Evolutionary conservation across 768 basidiomycete genomes (phyloP), one percentile per base, ranked within the genome.

Genomic region (Termitomyces sp.): DNA sequence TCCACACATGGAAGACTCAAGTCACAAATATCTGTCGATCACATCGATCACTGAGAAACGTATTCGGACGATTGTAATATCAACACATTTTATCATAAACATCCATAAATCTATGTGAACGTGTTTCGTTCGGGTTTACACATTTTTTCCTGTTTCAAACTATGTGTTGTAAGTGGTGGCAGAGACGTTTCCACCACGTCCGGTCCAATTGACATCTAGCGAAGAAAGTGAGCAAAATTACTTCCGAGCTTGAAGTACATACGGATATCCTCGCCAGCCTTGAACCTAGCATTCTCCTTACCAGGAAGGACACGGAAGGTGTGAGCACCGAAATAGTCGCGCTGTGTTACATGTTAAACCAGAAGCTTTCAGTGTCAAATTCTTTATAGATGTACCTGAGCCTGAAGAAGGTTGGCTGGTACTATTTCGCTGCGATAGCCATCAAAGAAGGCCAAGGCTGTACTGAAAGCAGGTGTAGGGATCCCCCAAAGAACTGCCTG

Each of bases 241-340:
- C 55, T 16, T 10, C 47, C 60, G 28, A 14, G 28, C 24, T n/a
- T 5, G 62, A 36, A 33, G 43, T 22, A 84, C 92, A 67, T 71
- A 93, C 91, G 92, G 71, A 98, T 94, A 70, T 96, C 92, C 74
- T 91, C 76, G 70, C 84, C 88, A 58, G 82, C 67, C 75, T 85
- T 84, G 75, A 96, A 86, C 68, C 76, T 86, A 51, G 79, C 80
- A 73, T 92, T 96, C 76, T 94, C 94, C 76, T 90, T 90, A 54
- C 95, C 94, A 55, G 94, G 88, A 38, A 93, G 78, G 58, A 98
- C 94, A 54, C 86, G 83, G 92, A 97, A 98, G 55, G 96, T 98
- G 80, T 98, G 96, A 45, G 95, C 92, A 74, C 97, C 96, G 72
- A 99, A 99, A 84, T 95, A 99, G 70, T 99, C 96, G 71, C 96